Evolutionary conservation across 306 rosid genomes (phyloP), one percentile per base, ranked within the genome.

Genomic region (Trifolium subterraneum): DNA sequence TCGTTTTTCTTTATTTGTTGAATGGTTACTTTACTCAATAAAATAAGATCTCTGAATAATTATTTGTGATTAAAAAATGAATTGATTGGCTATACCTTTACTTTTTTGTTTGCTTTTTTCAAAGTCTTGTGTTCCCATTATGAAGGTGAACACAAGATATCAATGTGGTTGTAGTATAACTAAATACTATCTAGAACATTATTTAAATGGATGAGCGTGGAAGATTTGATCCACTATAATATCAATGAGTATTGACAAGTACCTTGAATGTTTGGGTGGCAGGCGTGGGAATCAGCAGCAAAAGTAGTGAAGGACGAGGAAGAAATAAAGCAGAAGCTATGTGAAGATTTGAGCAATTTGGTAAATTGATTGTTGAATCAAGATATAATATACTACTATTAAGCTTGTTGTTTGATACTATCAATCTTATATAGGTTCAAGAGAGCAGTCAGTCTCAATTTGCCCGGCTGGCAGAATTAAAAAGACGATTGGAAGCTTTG

Each of bases 321-420:
- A 81, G 88, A 84, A 45, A 19, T 71, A 33, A 93, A 93, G 88
- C 88, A 93, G 84, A 89, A 82, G 83, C 86, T 93, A 13, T 93
- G 97, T 82, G 92, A 93, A 74, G 98, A 91, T 79, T 83, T 93
- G 73, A 93, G 83, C 78, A 81, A 82, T 69, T 91, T 93, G 97
- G 98, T 91, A 86, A 23, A 60, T 75, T 25, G 55, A 81, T 15
- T 12, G 67, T 79, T 25, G 62, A 59, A 31, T 51, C 42, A 60
- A 65, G 78, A 56, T 54, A 63, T 79, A 35, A 70, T 59, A 58
- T 55, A 31, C 56, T 35, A 45, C 84, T 63, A 59, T 75, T 68
- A 59, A 45, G 74, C 55, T 72, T 25, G 54, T 71, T 73, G 54
- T 74, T 81, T 85, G 86, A 86, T 44, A 29, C 71, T 74, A 35